These are phyloP conservation scores for Cutaneotrichosporon mucoides DNA, from an alignment of 1,284 basidiomycete species.

Conservation along the genomic window DNA sequence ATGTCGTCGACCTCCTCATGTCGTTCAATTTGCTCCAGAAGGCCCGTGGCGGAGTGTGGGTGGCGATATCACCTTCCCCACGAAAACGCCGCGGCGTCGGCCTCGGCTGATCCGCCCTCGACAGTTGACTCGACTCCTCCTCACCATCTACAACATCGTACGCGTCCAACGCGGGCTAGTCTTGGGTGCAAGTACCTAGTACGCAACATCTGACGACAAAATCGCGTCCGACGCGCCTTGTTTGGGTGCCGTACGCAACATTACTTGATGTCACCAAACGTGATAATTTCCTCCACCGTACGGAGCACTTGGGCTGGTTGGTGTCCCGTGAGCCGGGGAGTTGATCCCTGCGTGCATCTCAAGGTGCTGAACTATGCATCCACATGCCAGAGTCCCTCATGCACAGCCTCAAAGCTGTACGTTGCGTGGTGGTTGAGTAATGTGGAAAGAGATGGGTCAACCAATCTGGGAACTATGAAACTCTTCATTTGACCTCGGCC, in stretches of 20 bases:
- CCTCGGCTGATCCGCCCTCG: neutral
- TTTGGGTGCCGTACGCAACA: neutral
- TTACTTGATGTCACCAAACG: neutral
- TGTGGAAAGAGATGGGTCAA: neutral
- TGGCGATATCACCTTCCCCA: neutral
- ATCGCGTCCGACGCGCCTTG: slow-evolving; percentile 8
- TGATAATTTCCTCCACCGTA: neutral
- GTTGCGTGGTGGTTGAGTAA: neutral
- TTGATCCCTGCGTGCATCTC: neutral
- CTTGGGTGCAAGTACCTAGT: slow-evolving; percentile 1
- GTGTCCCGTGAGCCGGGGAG: neutral
- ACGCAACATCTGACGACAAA: neutral
- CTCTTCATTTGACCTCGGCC: neutral
- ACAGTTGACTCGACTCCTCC: neutral
- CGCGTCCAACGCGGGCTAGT: slow-evolving; percentile 6
- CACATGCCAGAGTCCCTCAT: neutral
- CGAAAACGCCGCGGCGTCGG: neutral
- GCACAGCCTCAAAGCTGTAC: neutral
- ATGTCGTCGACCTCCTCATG: too few species aligned
- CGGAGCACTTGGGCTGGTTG: neutral
- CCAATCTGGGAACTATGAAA: neutral
- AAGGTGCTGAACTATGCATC: too few species aligned
- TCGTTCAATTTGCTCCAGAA: neutral
- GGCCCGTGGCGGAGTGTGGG: neutral
- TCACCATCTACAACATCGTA: neutral